Evolutionary conservation across 1,284 basidiomycete species (phyloP), one percentile per base, ranked within the genome.

Genomic region (Kalmanozyma brasiliensis): DNA sequence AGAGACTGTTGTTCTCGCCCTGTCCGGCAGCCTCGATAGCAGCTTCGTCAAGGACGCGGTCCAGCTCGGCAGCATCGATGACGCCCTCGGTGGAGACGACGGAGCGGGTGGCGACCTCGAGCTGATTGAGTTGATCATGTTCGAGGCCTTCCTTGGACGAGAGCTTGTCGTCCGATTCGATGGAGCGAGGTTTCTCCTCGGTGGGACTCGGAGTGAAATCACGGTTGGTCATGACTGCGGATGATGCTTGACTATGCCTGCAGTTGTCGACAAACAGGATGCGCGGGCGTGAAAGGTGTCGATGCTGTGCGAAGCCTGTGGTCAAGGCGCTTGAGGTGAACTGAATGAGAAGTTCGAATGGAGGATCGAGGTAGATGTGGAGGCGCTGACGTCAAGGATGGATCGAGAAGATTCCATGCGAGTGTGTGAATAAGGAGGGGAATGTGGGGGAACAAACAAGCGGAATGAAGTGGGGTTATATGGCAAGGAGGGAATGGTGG

Each of bases 21-120:
- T 73, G 70, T 16, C 70, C 70, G 16, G 70, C 70, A 17, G 70
- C 70, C 52, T 73, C 70, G 53, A 73, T 68, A 41, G 65, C 64
- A 33, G 70, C 70, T 32, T 73, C 70, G 45, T 73, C 65, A 32
- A 73, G 70, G 9, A 73, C 65, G 23, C 51, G 60, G 23, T 43
- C 26, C 17, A 70, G 52, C 17, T 70, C 67, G 22, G 51, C 48
- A 30, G 60, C 56, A 40, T 65, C 57, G 57, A 70, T 61, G 38
- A 70, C 45, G 14, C 67, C 67, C 19, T 70, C 67, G 20, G 67
- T 61, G 19, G 56, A 57, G 40, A 52, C 61, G 20, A 70, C 34
- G 46, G 67, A 70, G n/a, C 49, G 52, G 16, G 67, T 70, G 23
- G 52, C 44, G n/a, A 69, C n/a, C 19, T 58, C 26, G 13, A 62